Base-by-base conservation (phyloP, 345 rosid species). In the Hibiscus syriacus region DNA sequence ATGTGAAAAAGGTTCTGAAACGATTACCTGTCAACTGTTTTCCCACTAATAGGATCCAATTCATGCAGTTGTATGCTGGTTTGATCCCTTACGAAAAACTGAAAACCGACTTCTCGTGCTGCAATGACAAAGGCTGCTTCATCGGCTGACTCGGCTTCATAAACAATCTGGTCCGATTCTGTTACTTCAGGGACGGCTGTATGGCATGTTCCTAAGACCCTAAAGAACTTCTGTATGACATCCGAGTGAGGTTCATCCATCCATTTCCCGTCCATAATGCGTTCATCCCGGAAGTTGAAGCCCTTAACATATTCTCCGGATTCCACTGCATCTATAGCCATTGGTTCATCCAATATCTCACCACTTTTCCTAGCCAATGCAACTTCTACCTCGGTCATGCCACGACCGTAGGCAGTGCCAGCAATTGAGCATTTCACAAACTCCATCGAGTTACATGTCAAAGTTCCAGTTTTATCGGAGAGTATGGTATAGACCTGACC, bases 371-470 rank as follows among this genome's bases (percentile, higher is more conserved):
- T 79, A 50, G 81, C 80, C 74, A 87, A 48, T 2, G 83, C 82
- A 55, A 77, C 77, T 71, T 90, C 97, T 54, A 93, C 96, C 75
- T 90, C 92, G 8, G 94, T 92, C 88, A 85, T 82, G 38, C 82
- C 87, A 17, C 72, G 71, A 1, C 98, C 98, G 76, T 87, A 93
- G 30, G 85, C 77, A 19, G 55, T 71, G 55, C 97, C 98, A 53
- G 86, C 82, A 22, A 93, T 82, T 0, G 96, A 93, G 70, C 96
- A 90, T 77, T 85, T 90, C 72, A 88, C 89, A 79, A 93, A 90
- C 79, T 90, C 98, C 98, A 93, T 90, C 9, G 88, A 88, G 63
- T 93, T 93, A 54, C 98, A 90, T 38, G 97, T 93, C 81, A 93
- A 64, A 70, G 98, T 93, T 50, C 98, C 97, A 7, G 98, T 93